A percentile compares a stretch with the other conserved stretches of the same genome.
phyloP scores from a whole-genome alignment of 148 eudicot species.

The Arbutus unedo region DNA sequence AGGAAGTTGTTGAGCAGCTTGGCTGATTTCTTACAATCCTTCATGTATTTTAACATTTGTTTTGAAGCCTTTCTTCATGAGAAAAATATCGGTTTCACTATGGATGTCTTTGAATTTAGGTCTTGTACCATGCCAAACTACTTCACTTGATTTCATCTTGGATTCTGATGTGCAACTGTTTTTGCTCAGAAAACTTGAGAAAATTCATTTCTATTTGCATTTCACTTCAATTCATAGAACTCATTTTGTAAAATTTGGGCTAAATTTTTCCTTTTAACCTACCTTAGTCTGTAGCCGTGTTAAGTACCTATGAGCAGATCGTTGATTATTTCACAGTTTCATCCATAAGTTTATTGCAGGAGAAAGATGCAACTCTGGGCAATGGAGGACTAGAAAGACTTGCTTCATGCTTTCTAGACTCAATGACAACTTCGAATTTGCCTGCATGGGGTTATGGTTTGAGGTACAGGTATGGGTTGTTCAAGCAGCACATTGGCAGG shows the following conservation, averaged over 20 bases:
- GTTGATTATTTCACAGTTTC: background rate
- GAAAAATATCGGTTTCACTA: background rate
- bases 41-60: background rate
- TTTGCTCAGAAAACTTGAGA: background rate
- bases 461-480: conserved; percentile 92
- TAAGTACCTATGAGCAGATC: background rate
- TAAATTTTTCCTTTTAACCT: background rate
- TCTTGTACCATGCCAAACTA: background rate
- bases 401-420: conserved; percentile 95
- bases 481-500: conserved; percentile 83
- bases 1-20: conserved; percentile 85
- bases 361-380: conserved; percentile 99
- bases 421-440: conserved; percentile 92
- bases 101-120: background rate
- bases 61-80: background rate
- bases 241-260: background rate
- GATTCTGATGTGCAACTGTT: conserved; percentile 1
- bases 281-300: background rate
- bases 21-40: background rate
- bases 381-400: conserved; percentile 99
- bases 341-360: conserved; percentile 42
- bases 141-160: background rate
- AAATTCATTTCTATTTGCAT: background rate
- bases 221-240: background rate
- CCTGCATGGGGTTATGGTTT: conserved; percentile 99